Conservation (phyloP, 345 rosid species). For the Aquilaria malaccensis region DNA sequence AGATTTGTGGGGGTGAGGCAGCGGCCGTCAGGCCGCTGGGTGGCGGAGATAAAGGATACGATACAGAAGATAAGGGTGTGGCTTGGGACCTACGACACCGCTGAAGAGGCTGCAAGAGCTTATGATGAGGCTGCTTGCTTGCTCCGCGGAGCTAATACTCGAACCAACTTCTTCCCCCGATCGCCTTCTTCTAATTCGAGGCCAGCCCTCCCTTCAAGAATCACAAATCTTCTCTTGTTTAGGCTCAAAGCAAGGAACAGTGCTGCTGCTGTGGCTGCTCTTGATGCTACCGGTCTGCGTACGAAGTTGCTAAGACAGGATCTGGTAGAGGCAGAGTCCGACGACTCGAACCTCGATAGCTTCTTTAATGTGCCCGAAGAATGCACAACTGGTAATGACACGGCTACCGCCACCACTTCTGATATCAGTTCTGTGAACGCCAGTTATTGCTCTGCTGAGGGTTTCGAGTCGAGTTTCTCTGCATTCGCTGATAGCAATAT, state of each 20-base stretch:
- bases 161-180: constrained; percentile 42
- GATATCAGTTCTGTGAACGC: neutral
- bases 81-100: constrained; percentile 45
- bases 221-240: constrained; percentile 29
- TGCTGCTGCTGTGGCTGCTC: neutral
- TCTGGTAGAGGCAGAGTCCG: neutral
- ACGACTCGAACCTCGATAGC: constrained; percentile 9
- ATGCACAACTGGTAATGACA: constrained; percentile 1
- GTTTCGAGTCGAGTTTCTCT: constrained; percentile 6
- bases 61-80: constrained; percentile 47
- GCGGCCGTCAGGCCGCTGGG: constrained; percentile 45
- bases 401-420: neutral
- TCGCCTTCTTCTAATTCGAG: constrained; percentile 17
- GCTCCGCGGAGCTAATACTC: constrained; percentile 46
- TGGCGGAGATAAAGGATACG: constrained; percentile 46
- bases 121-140: constrained; percentile 49
- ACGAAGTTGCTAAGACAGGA: constrained; percentile 7
- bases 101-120: constrained; percentile 50
- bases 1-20: constrained; percentile 42
- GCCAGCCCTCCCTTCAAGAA: constrained; percentile 36
- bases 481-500: too few species aligned
- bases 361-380: constrained; percentile 18
- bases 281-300: neutral
- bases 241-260: constrained; percentile 27
- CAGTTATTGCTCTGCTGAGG: constrained; percentile 5